Evolutionary conservation across 352 stramenopile genomes (phyloP), one percentile per base, ranked within the genome.

Genomic region (Poterioochromonas sp.): DNA sequence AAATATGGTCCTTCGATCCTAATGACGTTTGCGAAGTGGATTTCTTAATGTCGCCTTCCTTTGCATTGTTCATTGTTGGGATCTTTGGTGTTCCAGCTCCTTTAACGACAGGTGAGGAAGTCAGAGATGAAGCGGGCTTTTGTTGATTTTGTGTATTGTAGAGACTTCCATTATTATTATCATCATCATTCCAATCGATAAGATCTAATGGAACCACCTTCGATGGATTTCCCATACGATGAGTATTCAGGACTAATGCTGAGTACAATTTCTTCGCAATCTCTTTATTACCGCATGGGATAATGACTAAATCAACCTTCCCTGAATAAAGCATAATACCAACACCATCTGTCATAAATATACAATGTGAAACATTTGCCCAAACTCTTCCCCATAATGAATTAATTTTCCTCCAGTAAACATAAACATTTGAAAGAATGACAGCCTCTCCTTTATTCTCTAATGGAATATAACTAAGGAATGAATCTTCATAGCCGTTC

Each of bases 281-380:
- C 18, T 11, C 34, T 5, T 22, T 39, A 47, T 3, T 47, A 1
- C 49, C 35, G 35, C 71, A 78, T 29, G 71, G 43, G 5, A 78
- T 78, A 22, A 76, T 29, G 3, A 76, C 69, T n/a, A 76, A 5
- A 11, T 58, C 43, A 3, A 2, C 69, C 20, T 32, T 32, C 20
- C 65, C 65, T 3, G 69, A 65, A 39, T 76, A 76, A 8, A 78
- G 51, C 71, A 78, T 78, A 0, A 65, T 35, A 22, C 71, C 43
- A 1, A 65, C n/a, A 26, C 5, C 5, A 18, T 63, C 51, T 1
- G 32, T 53, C 34, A 68, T 44, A 37, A n/a, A 68, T 15, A 78
- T 29, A 39, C 71, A 78, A 37, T 65, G 71, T 1, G 47, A 78
- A 18, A 78, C 41, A 39, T 78, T 63, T 0, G 43, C 71, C 71